phyloP scores from a whole-genome alignment of 768 basidiomycete species.

The Tylopilus subfusipes region DNA sequence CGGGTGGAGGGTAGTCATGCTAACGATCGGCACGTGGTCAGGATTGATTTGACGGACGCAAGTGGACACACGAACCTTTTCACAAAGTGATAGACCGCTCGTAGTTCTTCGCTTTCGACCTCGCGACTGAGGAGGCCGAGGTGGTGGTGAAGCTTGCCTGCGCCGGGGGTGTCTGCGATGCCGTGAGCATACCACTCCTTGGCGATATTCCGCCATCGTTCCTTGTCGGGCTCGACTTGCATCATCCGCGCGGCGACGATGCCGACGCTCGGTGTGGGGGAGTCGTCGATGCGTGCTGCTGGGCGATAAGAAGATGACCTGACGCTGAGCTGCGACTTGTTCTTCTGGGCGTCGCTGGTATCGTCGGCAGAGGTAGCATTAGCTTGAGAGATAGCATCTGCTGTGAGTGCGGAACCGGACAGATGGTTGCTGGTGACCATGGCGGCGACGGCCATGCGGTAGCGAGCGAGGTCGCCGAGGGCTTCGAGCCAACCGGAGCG shows the following conservation, averaged over 20 bases:
- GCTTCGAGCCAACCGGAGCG: constrained; percentile 92
- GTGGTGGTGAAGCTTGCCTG: constrained; percentile 92
- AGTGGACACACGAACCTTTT: constrained; percentile 70
- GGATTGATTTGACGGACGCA: neutral
- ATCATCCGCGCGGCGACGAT: constrained; percentile 75
- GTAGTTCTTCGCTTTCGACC: constrained; percentile 74
- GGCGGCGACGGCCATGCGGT: constrained; percentile 93
- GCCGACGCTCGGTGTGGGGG: constrained; percentile 77
- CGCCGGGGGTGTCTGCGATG: constrained; percentile 85
- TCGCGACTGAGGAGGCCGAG: constrained; percentile 85
- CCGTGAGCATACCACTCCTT: constrained; percentile 92
- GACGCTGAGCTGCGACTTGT: constrained; percentile 28
- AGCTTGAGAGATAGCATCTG: constrained; percentile 52
- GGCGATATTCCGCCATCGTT: constrained; percentile 86
- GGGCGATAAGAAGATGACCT: constrained; percentile 43
- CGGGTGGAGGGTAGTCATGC: constrained; percentile 88
- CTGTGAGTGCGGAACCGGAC: constrained; percentile 45
- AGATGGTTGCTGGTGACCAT: constrained; percentile 57
- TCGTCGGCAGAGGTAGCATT: constrained; percentile 30
- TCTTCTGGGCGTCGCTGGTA: constrained; percentile 33
- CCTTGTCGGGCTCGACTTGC: constrained; percentile 87
- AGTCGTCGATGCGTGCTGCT: constrained; percentile 58
- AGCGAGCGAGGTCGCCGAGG: constrained; percentile 92
- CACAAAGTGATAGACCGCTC: constrained; percentile 88
- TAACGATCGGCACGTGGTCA: constrained; percentile 32